Evolutionary conservation across 2,329 filamentous ascomycete genomes (phyloP).

Genomic region (Simplicillium sp.): DNA sequence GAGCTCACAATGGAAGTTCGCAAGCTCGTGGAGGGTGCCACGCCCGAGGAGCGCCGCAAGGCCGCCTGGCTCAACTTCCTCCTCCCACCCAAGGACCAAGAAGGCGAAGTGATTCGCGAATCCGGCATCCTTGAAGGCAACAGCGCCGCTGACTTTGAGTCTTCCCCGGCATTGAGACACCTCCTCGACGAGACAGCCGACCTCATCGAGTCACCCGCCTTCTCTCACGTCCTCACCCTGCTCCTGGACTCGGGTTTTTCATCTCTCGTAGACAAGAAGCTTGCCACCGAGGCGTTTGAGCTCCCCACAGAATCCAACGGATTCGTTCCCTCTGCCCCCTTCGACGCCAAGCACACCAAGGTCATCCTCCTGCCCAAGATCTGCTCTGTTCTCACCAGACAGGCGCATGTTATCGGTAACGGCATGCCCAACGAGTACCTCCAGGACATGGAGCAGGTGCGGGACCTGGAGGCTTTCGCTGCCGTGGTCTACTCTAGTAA

Average conservation of each 20-base stretch:
- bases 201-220: conserved; percentile 86
- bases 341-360: conserved; percentile 49
- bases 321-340: conserved; percentile 38
- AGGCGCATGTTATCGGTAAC: conserved; percentile 82
- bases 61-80: conserved; percentile 74
- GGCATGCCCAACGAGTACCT: conserved; percentile 65
- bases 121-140: conserved; percentile 64
- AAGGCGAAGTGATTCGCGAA: conserved; percentile 75
- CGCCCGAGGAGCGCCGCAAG: conserved; percentile 26
- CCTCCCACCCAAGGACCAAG: conserved; percentile 68
- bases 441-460: conserved; percentile 65
- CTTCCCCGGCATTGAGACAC: conserved; percentile 58
- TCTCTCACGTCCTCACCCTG: conserved; percentile 75
- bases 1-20: conserved; percentile 76
- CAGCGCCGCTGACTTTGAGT: conserved; percentile 12
- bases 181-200: conserved; percentile 94
- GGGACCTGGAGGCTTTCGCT: conserved; percentile 72
- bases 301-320: conserved; percentile 17
- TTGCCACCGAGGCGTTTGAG: conserved; percentile 72
- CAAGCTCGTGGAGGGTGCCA: conserved; percentile 67
- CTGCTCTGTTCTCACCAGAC: conserved; percentile 78
- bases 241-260: conserved; percentile 85
- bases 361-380: conserved; percentile 69
- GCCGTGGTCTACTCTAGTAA: conserved; percentile 84
- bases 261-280: conserved; percentile 71